A percentile compares a stretch with the other conserved stretches of the same genome.
Conservation (phyloP, 441 rosid species). For the Gossypium lobatum region DNA sequence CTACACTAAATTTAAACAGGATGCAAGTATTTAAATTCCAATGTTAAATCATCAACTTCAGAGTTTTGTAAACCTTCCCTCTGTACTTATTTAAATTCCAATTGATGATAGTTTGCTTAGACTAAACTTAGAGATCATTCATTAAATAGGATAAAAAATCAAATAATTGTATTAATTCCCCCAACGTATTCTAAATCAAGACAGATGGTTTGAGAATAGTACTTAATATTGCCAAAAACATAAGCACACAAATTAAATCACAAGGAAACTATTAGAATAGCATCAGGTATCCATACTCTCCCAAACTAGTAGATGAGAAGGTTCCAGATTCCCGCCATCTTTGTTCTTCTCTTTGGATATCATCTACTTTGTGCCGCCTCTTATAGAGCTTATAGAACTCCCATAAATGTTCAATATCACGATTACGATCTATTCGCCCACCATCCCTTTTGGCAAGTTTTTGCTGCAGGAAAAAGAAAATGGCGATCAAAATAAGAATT, state of each 20-base stretch:
- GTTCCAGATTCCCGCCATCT: conserved; percentile 80
- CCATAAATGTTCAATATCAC: conserved; percentile 83
- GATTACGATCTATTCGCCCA: conserved; percentile 72
- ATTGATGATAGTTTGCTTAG: background rate
- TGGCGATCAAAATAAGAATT: background rate
- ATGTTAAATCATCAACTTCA: background rate
- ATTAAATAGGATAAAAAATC: background rate
- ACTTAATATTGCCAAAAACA: conserved; percentile 6
- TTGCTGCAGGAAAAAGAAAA: conserved; percentile 61
- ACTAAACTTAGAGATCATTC: background rate
- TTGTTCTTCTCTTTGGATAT: conserved; percentile 82
- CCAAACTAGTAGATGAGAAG: conserved; percentile 62
- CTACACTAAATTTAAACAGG: background rate
- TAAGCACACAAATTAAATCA: background rate
- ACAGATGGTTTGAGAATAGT: conserved; percentile 8
- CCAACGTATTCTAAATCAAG: background rate
- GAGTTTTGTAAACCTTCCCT: background rate
- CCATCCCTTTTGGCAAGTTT: conserved; percentile 90
- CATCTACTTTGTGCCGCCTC: conserved; percentile 79
- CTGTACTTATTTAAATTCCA: background rate
- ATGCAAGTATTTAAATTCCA: background rate
- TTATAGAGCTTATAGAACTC: conserved; percentile 73
- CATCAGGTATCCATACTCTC: conserved; percentile 57
- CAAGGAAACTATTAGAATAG: conserved; percentile 18
- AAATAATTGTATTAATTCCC: background rate